phyloP scores from a whole-genome alignment of 1,139 yeast genomes.

The Debaryomycetaceae sp. region DNA sequence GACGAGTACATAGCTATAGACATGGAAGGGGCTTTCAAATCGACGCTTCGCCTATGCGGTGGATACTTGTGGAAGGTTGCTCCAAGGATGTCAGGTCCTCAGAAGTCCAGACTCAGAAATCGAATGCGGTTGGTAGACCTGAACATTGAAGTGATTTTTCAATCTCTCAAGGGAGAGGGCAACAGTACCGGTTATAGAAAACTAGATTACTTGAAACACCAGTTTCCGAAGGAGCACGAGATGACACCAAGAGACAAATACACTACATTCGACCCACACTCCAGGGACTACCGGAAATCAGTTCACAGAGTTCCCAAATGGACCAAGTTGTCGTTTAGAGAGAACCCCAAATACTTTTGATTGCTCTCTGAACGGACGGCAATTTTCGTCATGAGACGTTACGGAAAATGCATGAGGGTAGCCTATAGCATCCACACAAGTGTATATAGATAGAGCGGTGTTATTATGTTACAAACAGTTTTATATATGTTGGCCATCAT shows the following conservation, averaged over 20 bases:
- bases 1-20: not conserved
- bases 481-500: not conserved
- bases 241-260: constrained; percentile 84
- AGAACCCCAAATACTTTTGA: constrained; percentile 75
- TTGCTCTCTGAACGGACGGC: not conserved
- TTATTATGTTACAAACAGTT: not conserved
- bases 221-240: constrained; percentile 74
- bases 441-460: not conserved
- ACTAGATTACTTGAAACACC: constrained; percentile 50
- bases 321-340: constrained; percentile 82
- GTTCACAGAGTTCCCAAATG: constrained; percentile 85
- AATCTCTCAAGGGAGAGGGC: constrained; percentile 47
- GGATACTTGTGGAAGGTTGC: constrained; percentile 81
- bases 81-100: constrained; percentile 71
- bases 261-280: constrained; percentile 75
- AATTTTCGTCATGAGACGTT: too few species aligned
- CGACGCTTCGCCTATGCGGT: constrained; percentile 61
- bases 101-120: constrained; percentile 78
- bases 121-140: constrained; percentile 80
- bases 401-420: constrained; percentile 1
- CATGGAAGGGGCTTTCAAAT: constrained; percentile 84
- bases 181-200: constrained; percentile 48
- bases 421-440: constrained; percentile 3
- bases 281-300: constrained; percentile 80
- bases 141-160: constrained; percentile 67